Percentiles rank a stretch among this genome's conserved stretches.
Conservation (phyloP, 139 green algal species). For the Coelastrella sp. region DNA sequence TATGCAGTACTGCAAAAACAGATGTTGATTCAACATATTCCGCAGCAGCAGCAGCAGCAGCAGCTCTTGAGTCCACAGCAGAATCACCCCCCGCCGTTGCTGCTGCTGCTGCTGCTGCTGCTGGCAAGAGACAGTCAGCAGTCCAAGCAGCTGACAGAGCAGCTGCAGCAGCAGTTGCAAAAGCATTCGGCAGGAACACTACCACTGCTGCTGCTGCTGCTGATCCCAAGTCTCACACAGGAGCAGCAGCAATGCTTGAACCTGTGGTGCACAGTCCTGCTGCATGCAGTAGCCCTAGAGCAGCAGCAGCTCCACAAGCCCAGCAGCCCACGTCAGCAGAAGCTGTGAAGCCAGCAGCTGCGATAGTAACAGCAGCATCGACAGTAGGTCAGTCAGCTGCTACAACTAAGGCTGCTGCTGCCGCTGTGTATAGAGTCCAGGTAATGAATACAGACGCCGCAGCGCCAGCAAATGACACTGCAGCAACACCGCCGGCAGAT, state of each 20-base stretch:
- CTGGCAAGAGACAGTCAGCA: neutral
- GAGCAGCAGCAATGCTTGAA: neutral
- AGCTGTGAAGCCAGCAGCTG: neutral
- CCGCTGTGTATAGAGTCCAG: no score
- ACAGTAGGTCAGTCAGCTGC: neutral
- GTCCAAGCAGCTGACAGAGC: neutral
- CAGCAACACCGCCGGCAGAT: no score
- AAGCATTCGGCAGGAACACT: neutral
- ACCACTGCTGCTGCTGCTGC: neutral
- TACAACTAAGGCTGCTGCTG: no score
- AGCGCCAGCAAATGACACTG: no score
- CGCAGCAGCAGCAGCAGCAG: neutral
- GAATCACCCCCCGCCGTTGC: neutral
- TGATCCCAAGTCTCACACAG: neutral
- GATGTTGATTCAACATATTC: neutral
- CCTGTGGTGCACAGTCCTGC: no score
- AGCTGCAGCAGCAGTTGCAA: neutral
- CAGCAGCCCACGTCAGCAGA: no score
- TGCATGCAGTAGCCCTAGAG: no score
- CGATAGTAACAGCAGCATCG: neutral
- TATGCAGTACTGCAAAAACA: neutral
- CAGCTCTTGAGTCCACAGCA: neutral
- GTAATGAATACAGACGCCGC: no score
- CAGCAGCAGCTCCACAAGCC: no score
- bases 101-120: neutral